Evolutionary conservation across 805 yeast genomes (phyloP).

Genomic region (Saccharomycopsis fodiens): DNA sequence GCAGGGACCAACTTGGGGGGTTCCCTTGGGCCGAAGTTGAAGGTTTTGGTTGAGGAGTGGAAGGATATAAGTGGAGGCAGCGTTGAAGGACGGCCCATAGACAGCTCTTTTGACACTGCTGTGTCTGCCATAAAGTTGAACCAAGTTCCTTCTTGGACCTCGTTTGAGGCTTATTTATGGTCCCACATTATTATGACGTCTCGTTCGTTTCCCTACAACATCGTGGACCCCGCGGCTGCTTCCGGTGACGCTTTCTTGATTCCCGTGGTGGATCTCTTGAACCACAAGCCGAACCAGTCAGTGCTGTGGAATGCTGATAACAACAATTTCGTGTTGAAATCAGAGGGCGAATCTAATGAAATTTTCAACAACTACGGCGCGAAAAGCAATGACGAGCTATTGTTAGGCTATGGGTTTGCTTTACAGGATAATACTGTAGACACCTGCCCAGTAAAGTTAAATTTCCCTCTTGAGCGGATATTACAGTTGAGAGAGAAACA

Average conservation of each 20-base stretch:
- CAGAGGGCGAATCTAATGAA: constrained; percentile 33
- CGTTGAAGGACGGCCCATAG: too few relatives aligned
- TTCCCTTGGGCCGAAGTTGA: constrained; percentile 10
- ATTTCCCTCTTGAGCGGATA: constrained; percentile 32
- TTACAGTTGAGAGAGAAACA: constrained; percentile 26
- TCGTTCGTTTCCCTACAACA: constrained; percentile 67
- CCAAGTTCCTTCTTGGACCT: constrained; percentile 42
- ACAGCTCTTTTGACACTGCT: neutral
- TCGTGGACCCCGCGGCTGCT: constrained; percentile 29
- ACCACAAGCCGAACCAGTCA: constrained; percentile 54
- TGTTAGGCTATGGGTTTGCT: constrained; percentile 79
- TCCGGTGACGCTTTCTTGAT: constrained; percentile 53
- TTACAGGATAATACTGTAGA: constrained; percentile 51
- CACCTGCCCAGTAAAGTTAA: constrained; percentile 52
- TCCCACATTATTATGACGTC: constrained; percentile 63
- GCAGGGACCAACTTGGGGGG: constrained; percentile 16
- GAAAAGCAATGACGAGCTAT: constrained; percentile 77
- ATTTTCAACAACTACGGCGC: constrained; percentile 80
- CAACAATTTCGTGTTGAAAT: constrained; percentile 15
- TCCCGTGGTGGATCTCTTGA: constrained; percentile 73
- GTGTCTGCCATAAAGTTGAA: constrained; percentile 22
- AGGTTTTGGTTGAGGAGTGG: constrained; percentile 15
- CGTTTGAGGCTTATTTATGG: constrained; percentile 71
- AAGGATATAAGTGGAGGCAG: constrained; percentile 1
- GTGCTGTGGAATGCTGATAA: constrained; percentile 53